Evolutionary conservation across 2,329 filamentous ascomycete species (phyloP), one percentile per base, ranked within the genome.

Genomic region (Microdochium paspali): DNA sequence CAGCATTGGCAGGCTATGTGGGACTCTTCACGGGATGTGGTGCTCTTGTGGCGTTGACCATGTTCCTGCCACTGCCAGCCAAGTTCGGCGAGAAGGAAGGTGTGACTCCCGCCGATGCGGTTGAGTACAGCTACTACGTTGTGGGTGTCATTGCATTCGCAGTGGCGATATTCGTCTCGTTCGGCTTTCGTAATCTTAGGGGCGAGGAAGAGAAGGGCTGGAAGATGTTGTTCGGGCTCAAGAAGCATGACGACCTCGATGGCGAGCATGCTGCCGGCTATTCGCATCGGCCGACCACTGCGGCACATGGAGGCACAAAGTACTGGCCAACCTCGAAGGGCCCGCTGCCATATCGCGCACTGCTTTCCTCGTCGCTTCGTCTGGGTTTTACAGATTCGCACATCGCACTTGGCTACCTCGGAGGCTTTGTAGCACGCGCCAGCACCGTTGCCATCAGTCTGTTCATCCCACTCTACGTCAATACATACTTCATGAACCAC

Each of bases 381-480:
- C 75, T 95, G 10, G 90, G 86, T 13, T 80, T 89, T 56, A 80
- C 72, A 9, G 87, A 94, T 60, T 74, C 81, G 10, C 79, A 85
- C 55, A 95, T 98, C 51, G 84, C 82, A 18, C 75, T 97, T 0
- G 91, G 87, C 24, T 98, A 97, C 59, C 70, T 97, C 0, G 93
- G 91, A 52, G 93, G 93, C 1, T 96, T 97, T 58, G 91, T 98
- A 2, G 91, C 90, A 10, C 82, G 93, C 48, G 90, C 93, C 7
- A 96, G 90, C 1, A 95, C 90, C 0, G 93, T 98, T 4, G 91
- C 87, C 46, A 95, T 98, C 54, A 94, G 89, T 1, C 78, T 97
- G 5, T 98, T 97, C 67, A 86, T 98, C 47, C 93, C 93, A 1
- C 77, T 98, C 2, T 94, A 87, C 61, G 82, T 96, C 57, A 97